phyloP scores from a whole-genome alignment of 2,329 filamentous ascomycete genomes.

The Pestalotiopsis sp. region DNA sequence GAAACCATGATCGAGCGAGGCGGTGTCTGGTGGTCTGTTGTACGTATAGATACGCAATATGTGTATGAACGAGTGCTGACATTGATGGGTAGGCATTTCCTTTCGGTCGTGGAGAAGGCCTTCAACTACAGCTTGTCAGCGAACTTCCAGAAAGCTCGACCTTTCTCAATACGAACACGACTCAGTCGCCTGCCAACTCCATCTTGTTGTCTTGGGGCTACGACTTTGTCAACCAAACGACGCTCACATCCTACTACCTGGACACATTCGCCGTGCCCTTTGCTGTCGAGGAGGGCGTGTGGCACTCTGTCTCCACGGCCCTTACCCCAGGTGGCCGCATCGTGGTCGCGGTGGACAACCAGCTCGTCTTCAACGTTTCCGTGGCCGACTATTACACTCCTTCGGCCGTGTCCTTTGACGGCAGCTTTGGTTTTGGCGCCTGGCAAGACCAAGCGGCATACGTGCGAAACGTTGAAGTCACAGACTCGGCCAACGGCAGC shows the following conservation, averaged over 20 bases:
- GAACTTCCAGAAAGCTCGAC: constrained; percentile 24
- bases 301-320: constrained; percentile 40
- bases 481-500: constrained; percentile 29
- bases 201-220: constrained; percentile 36
- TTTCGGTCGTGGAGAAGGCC: not conserved
- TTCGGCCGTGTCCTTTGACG: constrained; percentile 21
- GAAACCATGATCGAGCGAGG: constrained; percentile 38
- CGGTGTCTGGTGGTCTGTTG: constrained; percentile 40
- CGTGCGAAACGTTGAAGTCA: constrained; percentile 35
- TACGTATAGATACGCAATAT: constrained; percentile 16
- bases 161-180: constrained; percentile 36
- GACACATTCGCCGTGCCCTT: constrained; percentile 29
- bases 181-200: constrained; percentile 35
- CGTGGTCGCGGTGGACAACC: constrained; percentile 29
- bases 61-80: constrained; percentile 10
- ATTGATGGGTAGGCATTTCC: constrained; percentile 14
- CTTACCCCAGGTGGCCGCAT: constrained; percentile 29
- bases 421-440: constrained; percentile 42
- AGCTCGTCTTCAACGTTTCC: constrained; percentile 20
- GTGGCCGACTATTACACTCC: constrained; percentile 13
- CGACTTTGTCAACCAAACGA: constrained; percentile 38
- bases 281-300: constrained; percentile 32
- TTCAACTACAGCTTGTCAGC: constrained; percentile 27
- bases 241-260: constrained; percentile 27
- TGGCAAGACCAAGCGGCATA: constrained; percentile 41